These are phyloP conservation scores for Aspergillus sp. DNA, from an alignment of 2,329 filamentous ascomycete species.

Conservation along the genomic window DNA sequence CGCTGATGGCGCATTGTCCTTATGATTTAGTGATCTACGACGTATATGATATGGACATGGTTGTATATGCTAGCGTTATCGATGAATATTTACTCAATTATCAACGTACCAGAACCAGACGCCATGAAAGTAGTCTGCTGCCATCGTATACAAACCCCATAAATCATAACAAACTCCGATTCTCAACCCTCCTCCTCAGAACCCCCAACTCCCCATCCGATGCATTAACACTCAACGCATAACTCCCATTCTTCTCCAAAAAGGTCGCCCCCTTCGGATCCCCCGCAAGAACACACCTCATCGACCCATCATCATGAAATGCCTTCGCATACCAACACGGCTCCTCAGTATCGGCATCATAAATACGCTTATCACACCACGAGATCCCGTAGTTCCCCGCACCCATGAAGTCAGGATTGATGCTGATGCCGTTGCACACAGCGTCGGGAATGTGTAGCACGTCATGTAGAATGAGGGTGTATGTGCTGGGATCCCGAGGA, in stretches of 20 bases:
- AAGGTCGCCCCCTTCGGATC: constrained; percentile 6
- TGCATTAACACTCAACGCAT: constrained; percentile 10
- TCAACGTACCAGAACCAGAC: too few species aligned
- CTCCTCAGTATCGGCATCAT: constrained; percentile 5
- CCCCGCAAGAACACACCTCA: constrained; percentile 13
- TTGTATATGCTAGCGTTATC: too few species aligned
- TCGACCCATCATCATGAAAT: constrained; percentile 4
- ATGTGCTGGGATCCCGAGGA: constrained; percentile 6
- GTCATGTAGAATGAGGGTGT: constrained; percentile 10
- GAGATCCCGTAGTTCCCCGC: constrained; percentile 3
- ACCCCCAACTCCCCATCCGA: constrained; percentile 12
- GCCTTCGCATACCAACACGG: constrained; percentile 11
- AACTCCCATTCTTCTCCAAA: constrained; percentile 2
- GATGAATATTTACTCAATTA: too few species aligned
- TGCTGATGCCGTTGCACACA: constrained; percentile 14
- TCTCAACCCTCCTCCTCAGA: constrained; percentile 7
- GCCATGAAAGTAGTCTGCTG: too few species aligned
- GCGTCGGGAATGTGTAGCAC: constrained; percentile 16
- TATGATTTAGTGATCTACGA: too few species aligned
- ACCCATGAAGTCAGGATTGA: constrained; percentile 5
- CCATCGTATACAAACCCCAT: not conserved
- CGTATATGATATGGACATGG: too few species aligned
- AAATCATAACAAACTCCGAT: constrained; percentile 4
- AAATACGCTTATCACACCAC: constrained; percentile 5
- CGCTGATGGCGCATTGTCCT: too few species aligned